Conservation (phyloP, 202 grass and related monocot genomes). For the Cymbopogon flexuosus region DNA sequence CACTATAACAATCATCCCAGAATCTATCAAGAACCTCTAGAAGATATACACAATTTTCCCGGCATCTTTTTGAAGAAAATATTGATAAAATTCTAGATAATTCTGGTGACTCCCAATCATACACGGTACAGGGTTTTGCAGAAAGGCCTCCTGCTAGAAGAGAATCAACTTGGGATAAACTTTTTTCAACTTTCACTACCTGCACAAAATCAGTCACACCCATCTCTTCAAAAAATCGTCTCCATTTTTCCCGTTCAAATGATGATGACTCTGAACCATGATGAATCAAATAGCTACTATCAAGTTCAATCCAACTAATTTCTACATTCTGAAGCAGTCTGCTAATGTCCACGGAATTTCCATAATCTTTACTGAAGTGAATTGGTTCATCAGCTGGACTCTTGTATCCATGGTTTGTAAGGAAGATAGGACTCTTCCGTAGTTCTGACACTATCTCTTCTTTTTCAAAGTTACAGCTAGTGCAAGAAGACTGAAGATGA, state of each 20-base stretch:
- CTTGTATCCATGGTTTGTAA: slow-evolving; percentile 80
- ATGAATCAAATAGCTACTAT: slow-evolving; percentile 70
- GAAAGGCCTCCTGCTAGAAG: slow-evolving; percentile 20
- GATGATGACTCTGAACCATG: slow-evolving; percentile 39
- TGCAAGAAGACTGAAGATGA: slow-evolving; percentile 70
- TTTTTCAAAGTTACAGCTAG: slow-evolving; percentile 62
- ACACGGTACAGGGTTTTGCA: slow-evolving; percentile 35
- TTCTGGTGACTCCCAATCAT: slow-evolving; percentile 91
- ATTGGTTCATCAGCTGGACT: slow-evolving; percentile 56
- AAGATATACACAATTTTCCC: slow-evolving; percentile 76
- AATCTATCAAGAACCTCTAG: slow-evolving; percentile 78
- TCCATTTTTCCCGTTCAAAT: slow-evolving; percentile 53
- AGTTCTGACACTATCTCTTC: slow-evolving; percentile 65
- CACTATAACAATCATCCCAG: slow-evolving; percentile 84
- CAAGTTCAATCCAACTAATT: slow-evolving; percentile 68
- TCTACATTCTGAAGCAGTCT: slow-evolving; percentile 55
- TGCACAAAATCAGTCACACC: slow-evolving; percentile 90
- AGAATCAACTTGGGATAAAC: slow-evolving; percentile 29
- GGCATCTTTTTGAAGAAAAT: slow-evolving; percentile 62
- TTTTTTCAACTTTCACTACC: slow-evolving; percentile 56
- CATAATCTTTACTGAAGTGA: slow-evolving; percentile 89
- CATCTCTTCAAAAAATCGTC: slow-evolving; percentile 71
- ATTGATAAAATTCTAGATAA: slow-evolving; percentile 57
- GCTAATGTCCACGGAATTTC: slow-evolving; percentile 54
- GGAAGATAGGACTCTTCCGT: slow-evolving; percentile 51